Evolutionary conservation across 2,329 filamentous ascomycete species (phyloP).

Genomic region (Claviceps pazoutovae): DNA sequence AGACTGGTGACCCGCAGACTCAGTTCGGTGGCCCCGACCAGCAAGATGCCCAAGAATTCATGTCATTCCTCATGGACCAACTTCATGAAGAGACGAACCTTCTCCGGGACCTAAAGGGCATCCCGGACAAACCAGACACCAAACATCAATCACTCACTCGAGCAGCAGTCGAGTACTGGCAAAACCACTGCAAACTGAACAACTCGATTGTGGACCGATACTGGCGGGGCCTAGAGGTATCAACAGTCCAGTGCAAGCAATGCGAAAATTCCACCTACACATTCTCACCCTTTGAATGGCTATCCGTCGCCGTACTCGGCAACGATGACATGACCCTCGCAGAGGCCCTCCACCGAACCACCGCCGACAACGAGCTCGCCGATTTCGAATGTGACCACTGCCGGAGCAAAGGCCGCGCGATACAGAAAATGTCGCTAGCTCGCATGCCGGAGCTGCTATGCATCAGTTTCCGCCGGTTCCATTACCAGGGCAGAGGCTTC

Average conservation of each 20-base stretch:
- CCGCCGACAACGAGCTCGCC: slow-evolving; percentile 50
- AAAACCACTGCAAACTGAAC: slow-evolving; percentile 52
- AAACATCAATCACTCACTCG: slow-evolving; percentile 24
- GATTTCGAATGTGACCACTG: slow-evolving; percentile 66
- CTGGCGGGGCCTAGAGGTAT: slow-evolving; percentile 64
- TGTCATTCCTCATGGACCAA: slow-evolving; percentile 66
- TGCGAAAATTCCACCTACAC: slow-evolving; percentile 36
- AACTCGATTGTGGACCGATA: slow-evolving; percentile 65
- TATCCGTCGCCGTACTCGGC: slow-evolving; percentile 27
- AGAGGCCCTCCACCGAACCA: slow-evolving; percentile 57
- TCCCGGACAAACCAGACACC: slow-evolving; percentile 18
- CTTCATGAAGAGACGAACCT: slow-evolving; percentile 76
- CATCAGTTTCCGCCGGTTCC: slow-evolving; percentile 54
- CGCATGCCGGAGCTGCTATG: slow-evolving; percentile 69
- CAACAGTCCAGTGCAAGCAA: slow-evolving; percentile 53
- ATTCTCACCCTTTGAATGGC: slow-evolving; percentile 39
- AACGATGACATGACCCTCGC: slow-evolving; percentile 27
- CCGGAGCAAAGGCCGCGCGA: slow-evolving; percentile 51
- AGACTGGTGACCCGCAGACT: slow-evolving; percentile 13
- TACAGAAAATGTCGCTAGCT: slow-evolving; percentile 59
- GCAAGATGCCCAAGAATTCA: slow-evolving; percentile 86
- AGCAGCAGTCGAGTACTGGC: slow-evolving; percentile 64
- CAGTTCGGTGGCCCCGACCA: slow-evolving; percentile 62
- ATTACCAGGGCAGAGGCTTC: slow-evolving; percentile 24
- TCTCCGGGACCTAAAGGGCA: slow-evolving; percentile 28